A percentile compares a stretch with the other conserved stretches of the same genome.
Conservation (phyloP, 805 yeast genomes). For the Hanseniaspora vineae region DNA sequence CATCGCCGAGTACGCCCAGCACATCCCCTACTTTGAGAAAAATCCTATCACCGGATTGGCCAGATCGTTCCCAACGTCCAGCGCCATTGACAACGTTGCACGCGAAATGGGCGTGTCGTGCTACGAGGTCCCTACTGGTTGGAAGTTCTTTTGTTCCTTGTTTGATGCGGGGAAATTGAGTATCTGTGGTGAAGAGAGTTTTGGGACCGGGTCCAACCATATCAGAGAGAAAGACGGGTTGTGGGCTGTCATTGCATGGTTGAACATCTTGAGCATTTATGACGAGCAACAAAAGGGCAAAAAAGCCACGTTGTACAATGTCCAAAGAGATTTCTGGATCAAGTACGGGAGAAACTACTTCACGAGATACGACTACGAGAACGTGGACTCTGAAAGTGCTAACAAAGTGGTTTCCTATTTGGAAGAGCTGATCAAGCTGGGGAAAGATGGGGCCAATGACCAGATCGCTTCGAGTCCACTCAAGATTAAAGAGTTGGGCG, state of each 20-base stretch:
- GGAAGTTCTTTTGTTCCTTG: constrained; percentile 95
- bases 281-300: constrained; percentile 32
- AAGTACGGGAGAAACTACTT: constrained; percentile 95
- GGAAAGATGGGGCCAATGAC: constrained; percentile 11
- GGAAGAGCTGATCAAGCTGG: constrained; percentile 22
- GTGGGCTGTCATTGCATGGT: constrained; percentile 97
- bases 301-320: constrained; percentile 59
- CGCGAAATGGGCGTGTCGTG: constrained; percentile 54
- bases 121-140: constrained; percentile 97
- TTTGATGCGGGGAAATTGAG: constrained; percentile 88
- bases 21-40: constrained; percentile 79
- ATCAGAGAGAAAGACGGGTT: constrained; percentile 95
- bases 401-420: constrained; percentile 46
- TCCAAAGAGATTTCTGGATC: constrained; percentile 78
- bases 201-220: constrained; percentile 96
- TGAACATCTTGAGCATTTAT: constrained; percentile 83
- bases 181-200: constrained; percentile 96
- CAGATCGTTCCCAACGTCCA: constrained; percentile 94
- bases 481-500: constrained; percentile 65
- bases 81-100: constrained; percentile 88
- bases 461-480: constrained; percentile 36
- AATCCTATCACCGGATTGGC: constrained; percentile 88
- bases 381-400: constrained; percentile 68
- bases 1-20: constrained; percentile 75
- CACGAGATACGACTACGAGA: constrained; percentile 90